A percentile compares a stretch with the other conserved stretches of the same genome.
Conservation (phyloP, 345 rosid species). For the Salix viminalis region DNA sequence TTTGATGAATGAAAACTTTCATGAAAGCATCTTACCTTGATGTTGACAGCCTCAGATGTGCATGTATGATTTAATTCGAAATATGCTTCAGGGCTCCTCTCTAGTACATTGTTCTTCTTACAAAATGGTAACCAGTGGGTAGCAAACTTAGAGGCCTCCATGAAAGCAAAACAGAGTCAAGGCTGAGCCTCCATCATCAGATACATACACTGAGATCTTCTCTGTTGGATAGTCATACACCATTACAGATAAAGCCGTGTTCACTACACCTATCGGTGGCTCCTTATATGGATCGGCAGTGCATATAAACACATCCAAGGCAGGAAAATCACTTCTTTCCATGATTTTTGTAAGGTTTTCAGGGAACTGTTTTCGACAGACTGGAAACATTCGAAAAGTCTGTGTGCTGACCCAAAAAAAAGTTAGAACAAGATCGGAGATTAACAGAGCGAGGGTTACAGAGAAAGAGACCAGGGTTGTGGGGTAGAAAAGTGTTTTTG, state of each 20-base stretch:
- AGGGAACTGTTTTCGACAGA: slow-evolving; percentile 11
- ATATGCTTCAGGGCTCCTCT: slow-evolving; percentile 8
- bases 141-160: slow-evolving; percentile 27
- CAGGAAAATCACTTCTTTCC: slow-evolving; percentile 5
- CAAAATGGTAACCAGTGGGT: slow-evolving; percentile 26
- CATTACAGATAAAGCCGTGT: slow-evolving; percentile 71
- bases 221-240: slow-evolving; percentile 69
- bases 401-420: slow-evolving; percentile 54
- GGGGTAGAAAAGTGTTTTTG: slow-evolving; percentile 33
- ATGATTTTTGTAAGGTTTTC: slow-evolving; percentile 10
- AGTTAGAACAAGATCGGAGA: slow-evolving; percentile 53
- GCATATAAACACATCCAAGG: slow-evolving; percentile 63
- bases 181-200: slow-evolving; percentile 27
- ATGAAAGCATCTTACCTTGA: slow-evolving; percentile 7
- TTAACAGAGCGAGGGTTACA: slow-evolving; percentile 26
- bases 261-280: slow-evolving; percentile 43
- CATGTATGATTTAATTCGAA: not conserved
- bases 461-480: slow-evolving; percentile 14
- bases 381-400: slow-evolving; percentile 11
- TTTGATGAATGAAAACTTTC: not conserved
- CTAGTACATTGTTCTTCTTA: not conserved
- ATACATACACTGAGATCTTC: slow-evolving; percentile 51
- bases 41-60: not conserved
- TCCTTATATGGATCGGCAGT: slow-evolving; percentile 28
- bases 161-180: slow-evolving; percentile 21